Base-by-base conservation (phyloP, 352 stramenopile species). In the Phytophthora crassamura region DNA sequence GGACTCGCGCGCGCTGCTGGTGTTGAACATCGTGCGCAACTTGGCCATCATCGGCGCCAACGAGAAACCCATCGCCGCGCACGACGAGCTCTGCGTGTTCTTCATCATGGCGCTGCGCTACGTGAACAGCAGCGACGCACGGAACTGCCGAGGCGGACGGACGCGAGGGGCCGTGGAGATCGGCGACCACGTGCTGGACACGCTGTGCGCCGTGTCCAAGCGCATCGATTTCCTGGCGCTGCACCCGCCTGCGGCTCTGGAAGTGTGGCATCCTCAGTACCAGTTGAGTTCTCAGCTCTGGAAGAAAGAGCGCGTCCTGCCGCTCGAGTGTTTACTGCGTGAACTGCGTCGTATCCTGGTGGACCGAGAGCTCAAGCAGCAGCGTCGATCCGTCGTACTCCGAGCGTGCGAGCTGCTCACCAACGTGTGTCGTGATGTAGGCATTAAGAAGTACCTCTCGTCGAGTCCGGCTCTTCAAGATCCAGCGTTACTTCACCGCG, bases 11-110 rank as follows among this genome's bases (percentile, higher is more conserved):
- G 78, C 73, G 0, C 56, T 91, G 28, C 55, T 86, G 32, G 57
- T 94, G 50, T 67, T 94, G 48, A 91, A 94, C 50, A 88, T 94
- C n/a, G 12, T 94, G 32, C 82, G 86, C 33, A 94, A 94, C 36
- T 56, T 93, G 38, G 80, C 82, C 5, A 86, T 92, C 71, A 69
- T 93, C n/a, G 49, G 69, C 4, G 86, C 78, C 18, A 94, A 94
- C 57, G 78, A 91, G 55, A 79, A 82, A 47, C 69, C 78, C 0
- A 64, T 94, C 9, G 82, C 84, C 6, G 67, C 82, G 25, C 82
- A 94, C 47, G 79, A 91, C 45, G 81, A 90, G 16, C 48, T 91
- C 18, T 84, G 76, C 12, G 66, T 89, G 36, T 89, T 83, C 36
- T 64, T 87, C 22, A 91, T 90, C 55, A 66, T 87, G n/a, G 66